phyloP scores from a whole-genome alignment of 352 stramenopile species.

The Phytophthora crassamura region DNA sequence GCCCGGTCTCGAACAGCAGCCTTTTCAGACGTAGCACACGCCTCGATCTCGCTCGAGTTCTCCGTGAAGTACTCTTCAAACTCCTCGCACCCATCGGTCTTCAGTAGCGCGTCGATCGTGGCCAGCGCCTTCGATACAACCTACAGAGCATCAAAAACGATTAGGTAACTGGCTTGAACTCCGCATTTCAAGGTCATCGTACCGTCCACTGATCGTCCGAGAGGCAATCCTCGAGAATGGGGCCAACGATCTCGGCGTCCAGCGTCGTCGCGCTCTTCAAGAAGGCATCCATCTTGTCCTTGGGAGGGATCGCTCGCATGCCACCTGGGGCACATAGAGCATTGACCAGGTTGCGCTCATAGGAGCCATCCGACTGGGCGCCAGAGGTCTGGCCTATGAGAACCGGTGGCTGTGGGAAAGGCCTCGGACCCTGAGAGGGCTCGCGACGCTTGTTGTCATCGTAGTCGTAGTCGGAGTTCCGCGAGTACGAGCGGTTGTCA shows the following conservation, averaged over 20 bases:
- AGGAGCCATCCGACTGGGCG: constrained; percentile 87
- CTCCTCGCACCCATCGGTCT: constrained; percentile 81
- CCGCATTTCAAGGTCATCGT: constrained; percentile 1
- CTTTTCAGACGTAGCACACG: constrained; percentile 80
- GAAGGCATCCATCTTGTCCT: constrained; percentile 95
- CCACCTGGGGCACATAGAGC: constrained; percentile 93
- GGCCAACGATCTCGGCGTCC: constrained; percentile 94
- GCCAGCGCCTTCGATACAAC: constrained; percentile 95
- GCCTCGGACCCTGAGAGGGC: constrained; percentile 21
- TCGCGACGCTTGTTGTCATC: constrained; percentile 50
- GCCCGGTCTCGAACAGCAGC: constrained; percentile 77
- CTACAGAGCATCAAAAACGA: constrained; percentile 57
- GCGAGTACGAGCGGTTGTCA: constrained; percentile 44
- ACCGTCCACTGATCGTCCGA: constrained; percentile 89
- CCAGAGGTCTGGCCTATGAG: constrained; percentile 70
- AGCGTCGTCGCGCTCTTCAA: constrained; percentile 90
- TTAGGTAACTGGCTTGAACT: too few relatives aligned
- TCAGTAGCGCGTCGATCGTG: constrained; percentile 92
- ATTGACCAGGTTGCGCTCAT: constrained; percentile 94
- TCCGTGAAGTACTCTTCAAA: constrained; percentile 89
- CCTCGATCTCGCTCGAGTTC: constrained; percentile 78
- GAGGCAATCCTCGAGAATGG: constrained; percentile 94
- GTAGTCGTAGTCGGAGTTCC: constrained; percentile 71
- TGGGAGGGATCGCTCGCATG: constrained; percentile 94
- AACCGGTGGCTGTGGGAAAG: constrained; percentile 38